Evolutionary conservation across 2,329 filamentous ascomycete genomes (phyloP).

Genomic region (Ascochyta rabiei): DNA sequence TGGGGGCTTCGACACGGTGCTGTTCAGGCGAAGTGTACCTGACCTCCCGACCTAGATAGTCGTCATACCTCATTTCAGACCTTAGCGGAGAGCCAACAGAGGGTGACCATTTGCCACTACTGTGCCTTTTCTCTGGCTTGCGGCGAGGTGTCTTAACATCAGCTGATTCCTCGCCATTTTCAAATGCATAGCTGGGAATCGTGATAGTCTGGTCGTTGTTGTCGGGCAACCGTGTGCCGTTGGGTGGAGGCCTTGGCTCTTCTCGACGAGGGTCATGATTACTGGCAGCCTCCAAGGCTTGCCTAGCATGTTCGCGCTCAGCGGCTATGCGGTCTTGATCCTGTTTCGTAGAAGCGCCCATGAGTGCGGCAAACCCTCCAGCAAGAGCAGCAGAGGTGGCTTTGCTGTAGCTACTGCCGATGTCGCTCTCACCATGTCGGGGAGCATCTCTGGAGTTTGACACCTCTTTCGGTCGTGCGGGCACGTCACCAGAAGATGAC

Average conservation of each 20-base stretch:
- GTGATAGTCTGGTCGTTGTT: constrained; percentile 24
- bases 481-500: not conserved
- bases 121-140: constrained; percentile 55
- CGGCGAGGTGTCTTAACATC: constrained; percentile 52
- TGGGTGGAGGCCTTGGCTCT: constrained; percentile 21
- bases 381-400: constrained; percentile 32
- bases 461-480: not conserved
- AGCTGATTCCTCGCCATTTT: constrained; percentile 42
- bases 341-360: constrained; percentile 40
- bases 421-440: constrained; percentile 20
- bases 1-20: constrained; percentile 22
- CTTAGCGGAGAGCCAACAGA: constrained; percentile 52
- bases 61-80: constrained; percentile 53
- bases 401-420: constrained; percentile 9
- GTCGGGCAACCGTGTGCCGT: constrained; percentile 23
- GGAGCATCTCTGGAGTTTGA: constrained; percentile 14
- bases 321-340: constrained; percentile 42
- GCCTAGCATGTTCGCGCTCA: constrained; percentile 36
- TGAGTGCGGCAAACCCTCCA: constrained; percentile 43
- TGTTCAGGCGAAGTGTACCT: constrained; percentile 18
- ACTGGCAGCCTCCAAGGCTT: constrained; percentile 34
- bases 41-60: constrained; percentile 45
- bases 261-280: constrained; percentile 18
- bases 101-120: constrained; percentile 49
- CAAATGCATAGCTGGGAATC: constrained; percentile 43